A percentile compares a stretch with the other conserved stretches of the same genome.
These are phyloP conservation scores for Rhynchospora tenuis DNA, from an alignment of 176 grass and related monocot genomes.

Conservation along the genomic window DNA sequence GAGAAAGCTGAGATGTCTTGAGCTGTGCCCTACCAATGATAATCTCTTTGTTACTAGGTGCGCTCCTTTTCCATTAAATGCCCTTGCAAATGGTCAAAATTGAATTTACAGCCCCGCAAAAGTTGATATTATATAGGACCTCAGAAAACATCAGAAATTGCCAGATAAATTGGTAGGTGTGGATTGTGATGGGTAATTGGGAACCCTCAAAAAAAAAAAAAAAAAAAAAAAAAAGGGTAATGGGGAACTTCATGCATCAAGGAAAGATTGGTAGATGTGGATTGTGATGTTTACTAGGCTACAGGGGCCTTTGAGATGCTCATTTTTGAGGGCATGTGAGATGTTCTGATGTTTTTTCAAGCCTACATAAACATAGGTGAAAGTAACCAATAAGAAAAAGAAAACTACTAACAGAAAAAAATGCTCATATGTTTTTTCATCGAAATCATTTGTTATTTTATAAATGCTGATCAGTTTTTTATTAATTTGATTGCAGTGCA, in stretches of 20 bases:
- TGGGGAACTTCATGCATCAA: not conserved
- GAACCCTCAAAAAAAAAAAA: too few species aligned
- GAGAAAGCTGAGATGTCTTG: slow-evolving; percentile 85
- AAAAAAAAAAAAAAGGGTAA: too few species aligned
- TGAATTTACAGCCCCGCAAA: not conserved
- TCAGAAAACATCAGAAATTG: not conserved
- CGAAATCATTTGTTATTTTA: not conserved
- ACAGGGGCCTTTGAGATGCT: not conserved
- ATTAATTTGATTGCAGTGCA: slow-evolving; percentile 51
- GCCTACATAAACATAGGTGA: not conserved
- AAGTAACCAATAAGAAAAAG: too few species aligned
- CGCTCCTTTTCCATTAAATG: not conserved
- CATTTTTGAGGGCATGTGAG: not conserved
- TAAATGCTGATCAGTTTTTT: not conserved
- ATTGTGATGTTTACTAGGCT: not conserved
- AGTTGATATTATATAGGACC: not conserved
- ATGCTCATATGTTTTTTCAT: not conserved
- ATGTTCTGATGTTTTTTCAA: not conserved
- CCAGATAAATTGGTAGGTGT: not conserved
- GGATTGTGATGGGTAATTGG: not conserved
- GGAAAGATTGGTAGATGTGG: not conserved
- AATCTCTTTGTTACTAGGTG: slow-evolving; percentile 86
- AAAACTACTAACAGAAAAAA: not conserved
- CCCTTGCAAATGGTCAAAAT: not conserved
- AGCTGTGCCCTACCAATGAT: slow-evolving; percentile 76